A percentile compares a stretch with the other conserved stretches of the same genome.
Conservation (phyloP, 768 basidiomycete species). For the Amyloporia xantha region DNA sequence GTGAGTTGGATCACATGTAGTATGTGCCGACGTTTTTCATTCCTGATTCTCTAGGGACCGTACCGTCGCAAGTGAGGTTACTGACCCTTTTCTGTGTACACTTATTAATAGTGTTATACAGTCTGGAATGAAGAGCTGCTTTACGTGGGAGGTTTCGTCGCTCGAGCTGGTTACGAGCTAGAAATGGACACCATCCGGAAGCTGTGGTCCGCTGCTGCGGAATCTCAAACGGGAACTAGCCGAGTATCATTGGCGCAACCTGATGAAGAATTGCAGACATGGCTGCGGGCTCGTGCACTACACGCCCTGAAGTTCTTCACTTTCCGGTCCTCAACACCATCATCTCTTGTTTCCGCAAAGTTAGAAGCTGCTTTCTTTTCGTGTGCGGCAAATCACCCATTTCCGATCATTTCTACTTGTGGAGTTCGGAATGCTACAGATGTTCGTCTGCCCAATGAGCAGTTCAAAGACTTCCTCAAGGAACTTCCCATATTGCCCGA, state of each 20-base stretch:
- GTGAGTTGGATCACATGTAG: too few species aligned
- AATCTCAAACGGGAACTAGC: constrained; percentile 18
- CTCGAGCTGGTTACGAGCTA: constrained; percentile 78
- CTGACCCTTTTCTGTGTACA: constrained; percentile 4
- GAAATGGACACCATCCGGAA: constrained; percentile 58
- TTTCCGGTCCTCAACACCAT: constrained; percentile 84
- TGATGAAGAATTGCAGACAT: constrained; percentile 37
- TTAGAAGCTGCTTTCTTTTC: constrained; percentile 78
- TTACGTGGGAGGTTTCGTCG: constrained; percentile 75
- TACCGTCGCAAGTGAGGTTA: constrained; percentile 60
- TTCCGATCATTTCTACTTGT: constrained; percentile 69
- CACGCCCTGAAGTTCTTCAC: constrained; percentile 89
- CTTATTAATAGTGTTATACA: constrained; percentile 18
- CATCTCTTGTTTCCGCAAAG: constrained; percentile 60
- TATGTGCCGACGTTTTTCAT: too few species aligned
- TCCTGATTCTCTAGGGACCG: constrained; percentile 52
- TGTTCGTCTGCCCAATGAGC: constrained; percentile 68
- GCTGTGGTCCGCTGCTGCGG: constrained; percentile 50
- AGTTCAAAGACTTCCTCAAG: constrained; percentile 70
- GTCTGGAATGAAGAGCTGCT: constrained; percentile 92
- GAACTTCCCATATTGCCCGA: constrained; percentile 69
- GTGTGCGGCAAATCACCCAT: constrained; percentile 38
- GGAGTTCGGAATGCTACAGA: constrained; percentile 63
- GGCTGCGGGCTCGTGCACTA: constrained; percentile 54
- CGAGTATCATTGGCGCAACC: constrained; percentile 7